Percentiles rank a stretch among this genome's conserved stretches.
These are phyloP conservation scores for Urostyla sp. DNA, from an alignment of 73 alveolate genomes.

Conservation along the genomic window DNA sequence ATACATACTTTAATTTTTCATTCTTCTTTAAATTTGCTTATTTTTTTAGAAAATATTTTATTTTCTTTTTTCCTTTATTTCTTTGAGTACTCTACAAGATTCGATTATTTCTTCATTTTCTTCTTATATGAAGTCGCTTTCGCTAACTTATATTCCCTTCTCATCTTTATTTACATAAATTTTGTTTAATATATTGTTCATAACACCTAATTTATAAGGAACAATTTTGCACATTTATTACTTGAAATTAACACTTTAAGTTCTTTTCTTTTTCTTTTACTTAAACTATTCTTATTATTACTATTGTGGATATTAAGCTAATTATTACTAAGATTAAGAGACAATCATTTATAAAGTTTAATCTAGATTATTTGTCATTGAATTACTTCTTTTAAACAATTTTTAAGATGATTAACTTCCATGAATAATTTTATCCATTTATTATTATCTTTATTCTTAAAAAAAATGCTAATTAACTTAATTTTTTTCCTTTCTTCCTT, in stretches of 20 bases:
- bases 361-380: conserved; percentile 22
- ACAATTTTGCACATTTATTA: conserved; percentile 16
- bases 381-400: background rate
- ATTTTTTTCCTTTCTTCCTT: background rate
- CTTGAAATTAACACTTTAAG: background rate
- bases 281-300: background rate
- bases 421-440: conserved; percentile 3
- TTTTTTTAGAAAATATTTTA: too few relatives aligned
- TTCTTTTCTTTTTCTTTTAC: background rate
- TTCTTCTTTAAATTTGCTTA: too few relatives aligned
- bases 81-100: too few relatives aligned
- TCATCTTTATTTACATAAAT: conserved; percentile 6
- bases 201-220: conserved; percentile 17
- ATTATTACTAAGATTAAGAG: background rate
- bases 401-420: background rate
- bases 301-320: background rate
- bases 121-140: too few relatives aligned
- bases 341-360: conserved; percentile 10
- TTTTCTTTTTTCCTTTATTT: too few relatives aligned
- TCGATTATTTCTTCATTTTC: too few relatives aligned
- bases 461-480: background rate
- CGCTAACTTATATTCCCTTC: conserved; percentile 23
- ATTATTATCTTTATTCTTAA: conserved; percentile 8
- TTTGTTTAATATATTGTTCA: conserved; percentile 16
- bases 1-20: too few relatives aligned